phyloP scores from a whole-genome alignment of 805 yeast genomes.

The Ogataea naganishii region DNA sequence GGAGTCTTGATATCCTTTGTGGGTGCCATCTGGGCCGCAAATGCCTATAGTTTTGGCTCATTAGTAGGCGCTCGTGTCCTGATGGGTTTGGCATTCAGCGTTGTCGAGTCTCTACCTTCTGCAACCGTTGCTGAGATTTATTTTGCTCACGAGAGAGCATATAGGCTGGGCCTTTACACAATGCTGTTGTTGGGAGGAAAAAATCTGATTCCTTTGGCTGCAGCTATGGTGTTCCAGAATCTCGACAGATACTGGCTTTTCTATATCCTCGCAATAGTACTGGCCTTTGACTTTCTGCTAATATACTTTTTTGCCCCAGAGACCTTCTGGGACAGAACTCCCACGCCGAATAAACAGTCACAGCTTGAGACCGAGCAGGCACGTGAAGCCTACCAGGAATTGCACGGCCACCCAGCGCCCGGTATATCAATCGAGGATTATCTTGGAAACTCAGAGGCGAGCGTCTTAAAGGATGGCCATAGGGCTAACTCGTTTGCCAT shows the following conservation, averaged over 20 bases:
- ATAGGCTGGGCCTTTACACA: conserved; percentile 32
- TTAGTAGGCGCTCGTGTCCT: conserved; percentile 50
- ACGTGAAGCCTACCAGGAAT: conserved; percentile 24
- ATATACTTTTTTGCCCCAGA: conserved; percentile 53
- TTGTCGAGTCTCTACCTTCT: conserved; percentile 51
- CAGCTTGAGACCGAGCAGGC: conserved; percentile 40
- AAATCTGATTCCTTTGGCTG: conserved; percentile 46
- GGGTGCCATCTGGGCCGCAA: conserved; percentile 48
- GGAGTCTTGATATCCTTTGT: conserved; percentile 40
- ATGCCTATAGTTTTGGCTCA: conserved; percentile 36
- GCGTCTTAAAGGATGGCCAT: too few species aligned
- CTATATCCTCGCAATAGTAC: conserved; percentile 47
- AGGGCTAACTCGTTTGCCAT: conserved; percentile 6
- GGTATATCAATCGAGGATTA: too few species aligned
- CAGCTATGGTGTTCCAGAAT: conserved; percentile 41
- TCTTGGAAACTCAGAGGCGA: too few species aligned
- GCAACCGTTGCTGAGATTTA: conserved; percentile 54
- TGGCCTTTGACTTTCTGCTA: conserved; percentile 34
- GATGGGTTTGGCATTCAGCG: conserved; percentile 53
- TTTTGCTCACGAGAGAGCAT: conserved; percentile 34
- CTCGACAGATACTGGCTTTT: conserved; percentile 52
- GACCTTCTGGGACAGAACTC: conserved; percentile 54
- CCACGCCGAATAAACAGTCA: conserved; percentile 39
- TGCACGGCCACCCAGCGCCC: conserved; percentile 5
- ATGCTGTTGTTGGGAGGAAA: conserved; percentile 46